Conservation (phyloP, 345 rosid species). For the Brassica rapa region DNA sequence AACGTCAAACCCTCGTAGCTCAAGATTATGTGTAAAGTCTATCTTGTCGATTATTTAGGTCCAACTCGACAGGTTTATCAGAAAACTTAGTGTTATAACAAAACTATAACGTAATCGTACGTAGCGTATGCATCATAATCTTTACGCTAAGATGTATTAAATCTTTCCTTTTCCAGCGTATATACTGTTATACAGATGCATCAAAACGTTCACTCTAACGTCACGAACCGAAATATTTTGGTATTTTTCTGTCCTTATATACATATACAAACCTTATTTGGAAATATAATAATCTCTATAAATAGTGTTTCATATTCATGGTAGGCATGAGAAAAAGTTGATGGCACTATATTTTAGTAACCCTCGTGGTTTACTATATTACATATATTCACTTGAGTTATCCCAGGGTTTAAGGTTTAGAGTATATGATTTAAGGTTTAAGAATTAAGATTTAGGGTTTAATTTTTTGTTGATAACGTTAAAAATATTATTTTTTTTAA, state of each 20-base stretch:
- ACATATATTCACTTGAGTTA: too few species aligned
- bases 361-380: background rate
- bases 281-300: background rate
- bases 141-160: background rate
- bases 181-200: background rate
- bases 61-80: slow-evolving; percentile 43
- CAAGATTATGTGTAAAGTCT: slow-evolving; percentile 36
- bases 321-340: background rate
- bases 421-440: too few species aligned
- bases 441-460: too few species aligned
- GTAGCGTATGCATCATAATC: slow-evolving; percentile 3
- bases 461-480: too few species aligned
- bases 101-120: slow-evolving; percentile 13
- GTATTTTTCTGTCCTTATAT: background rate
- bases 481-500: too few species aligned
- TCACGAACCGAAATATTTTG: background rate
- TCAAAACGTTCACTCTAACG: background rate
- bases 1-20: slow-evolving; percentile 28
- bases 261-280: background rate
- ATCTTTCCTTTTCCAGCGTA: background rate
- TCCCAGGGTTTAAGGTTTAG: too few species aligned
- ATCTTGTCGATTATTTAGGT: slow-evolving; percentile 36
- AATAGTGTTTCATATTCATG: background rate
- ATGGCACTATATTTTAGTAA: background rate
- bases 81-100: background rate